A percentile compares a stretch with the other conserved stretches of the same genome.
phyloP scores from a whole-genome alignment of 2,329 filamentous ascomycete genomes.

The Colletotrichum lupini region DNA sequence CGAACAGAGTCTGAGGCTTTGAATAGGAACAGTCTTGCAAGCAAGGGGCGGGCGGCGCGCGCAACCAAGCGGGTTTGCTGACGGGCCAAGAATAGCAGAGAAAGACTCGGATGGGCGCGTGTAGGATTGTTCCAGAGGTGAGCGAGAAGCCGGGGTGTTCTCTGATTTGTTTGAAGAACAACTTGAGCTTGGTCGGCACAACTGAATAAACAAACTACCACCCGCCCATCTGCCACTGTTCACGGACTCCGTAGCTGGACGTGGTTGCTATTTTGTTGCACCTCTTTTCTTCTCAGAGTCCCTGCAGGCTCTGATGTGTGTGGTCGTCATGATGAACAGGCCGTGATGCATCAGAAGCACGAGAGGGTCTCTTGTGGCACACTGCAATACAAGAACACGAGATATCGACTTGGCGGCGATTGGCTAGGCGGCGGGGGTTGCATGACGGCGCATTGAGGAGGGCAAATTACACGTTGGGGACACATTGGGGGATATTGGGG shows the following conservation, averaged over 20 bases:
- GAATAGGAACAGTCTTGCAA: background rate
- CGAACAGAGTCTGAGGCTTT: background rate
- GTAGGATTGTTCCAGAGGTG: background rate
- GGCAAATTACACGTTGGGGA: slow-evolving; percentile 28
- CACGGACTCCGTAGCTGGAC: background rate
- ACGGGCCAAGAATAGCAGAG: slow-evolving; percentile 12
- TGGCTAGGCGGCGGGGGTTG: slow-evolving; percentile 5
- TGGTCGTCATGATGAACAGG: background rate
- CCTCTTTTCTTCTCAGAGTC: background rate
- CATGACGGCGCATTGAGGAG: slow-evolving; percentile 26
- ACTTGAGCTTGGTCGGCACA: background rate
- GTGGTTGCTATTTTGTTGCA: background rate
- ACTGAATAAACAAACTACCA: background rate
- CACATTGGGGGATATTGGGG: background rate
- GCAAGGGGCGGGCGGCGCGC: background rate
- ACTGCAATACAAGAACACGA: background rate
- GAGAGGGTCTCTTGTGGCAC: background rate
- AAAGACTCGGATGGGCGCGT: background rate
- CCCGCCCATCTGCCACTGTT: background rate
- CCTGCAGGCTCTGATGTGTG: background rate
- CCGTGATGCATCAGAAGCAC: background rate
- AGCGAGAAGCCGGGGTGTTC: background rate
- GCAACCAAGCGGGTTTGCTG: slow-evolving; percentile 1
- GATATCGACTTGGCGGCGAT: slow-evolving; percentile 14
- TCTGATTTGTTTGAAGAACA: background rate